phyloP scores from a whole-genome alignment of 768 basidiomycete genomes.

The Leccinum truebloodii region DNA sequence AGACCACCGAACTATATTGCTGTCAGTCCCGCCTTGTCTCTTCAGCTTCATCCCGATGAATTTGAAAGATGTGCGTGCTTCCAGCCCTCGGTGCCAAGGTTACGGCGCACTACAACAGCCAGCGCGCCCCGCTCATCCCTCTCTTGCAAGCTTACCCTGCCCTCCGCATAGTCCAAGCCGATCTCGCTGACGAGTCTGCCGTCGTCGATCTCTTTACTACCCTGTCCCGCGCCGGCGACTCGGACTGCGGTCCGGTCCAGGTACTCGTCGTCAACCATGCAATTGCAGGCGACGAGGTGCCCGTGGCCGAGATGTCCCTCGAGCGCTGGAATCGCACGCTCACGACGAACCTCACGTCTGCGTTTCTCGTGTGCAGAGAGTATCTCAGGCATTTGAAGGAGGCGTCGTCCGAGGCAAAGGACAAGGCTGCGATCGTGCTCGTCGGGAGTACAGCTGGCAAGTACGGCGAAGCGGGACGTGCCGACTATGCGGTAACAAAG shows the following conservation, averaged over 20 bases:
- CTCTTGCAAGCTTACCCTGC: conserved; percentile 39
- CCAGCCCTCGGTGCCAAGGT: conserved; percentile 66
- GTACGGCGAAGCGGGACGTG: conserved; percentile 65
- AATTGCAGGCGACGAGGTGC: conserved; percentile 44
- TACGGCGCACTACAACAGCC: conserved; percentile 67
- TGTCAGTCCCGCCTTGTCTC: conserved; percentile 36
- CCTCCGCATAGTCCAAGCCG: conserved; percentile 44
- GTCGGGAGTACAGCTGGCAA: conserved; percentile 72
- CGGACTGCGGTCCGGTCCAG: conserved; percentile 50
- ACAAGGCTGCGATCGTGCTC: conserved; percentile 57
- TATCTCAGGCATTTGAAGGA: conserved; percentile 50
- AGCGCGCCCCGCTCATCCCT: conserved; percentile 40
- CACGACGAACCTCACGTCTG: conserved; percentile 59
- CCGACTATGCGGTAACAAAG: conserved; percentile 65
- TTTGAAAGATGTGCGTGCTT: background rate
- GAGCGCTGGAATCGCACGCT: conserved; percentile 63
- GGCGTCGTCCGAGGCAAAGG: conserved; percentile 41
- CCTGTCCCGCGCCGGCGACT: conserved; percentile 25
- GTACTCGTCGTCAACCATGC: conserved; percentile 66
- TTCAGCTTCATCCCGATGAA: background rate
- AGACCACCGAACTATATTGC: conserved; percentile 54
- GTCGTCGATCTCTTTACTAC: conserved; percentile 49
- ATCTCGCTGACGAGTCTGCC: conserved; percentile 54
- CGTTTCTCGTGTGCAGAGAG: conserved; percentile 63
- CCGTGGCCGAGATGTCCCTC: conserved; percentile 57